Percentiles rank a stretch among this genome's conserved stretches.
Conservation (phyloP, 179 eudicot species). For the Amaranthus tricolor region DNA sequence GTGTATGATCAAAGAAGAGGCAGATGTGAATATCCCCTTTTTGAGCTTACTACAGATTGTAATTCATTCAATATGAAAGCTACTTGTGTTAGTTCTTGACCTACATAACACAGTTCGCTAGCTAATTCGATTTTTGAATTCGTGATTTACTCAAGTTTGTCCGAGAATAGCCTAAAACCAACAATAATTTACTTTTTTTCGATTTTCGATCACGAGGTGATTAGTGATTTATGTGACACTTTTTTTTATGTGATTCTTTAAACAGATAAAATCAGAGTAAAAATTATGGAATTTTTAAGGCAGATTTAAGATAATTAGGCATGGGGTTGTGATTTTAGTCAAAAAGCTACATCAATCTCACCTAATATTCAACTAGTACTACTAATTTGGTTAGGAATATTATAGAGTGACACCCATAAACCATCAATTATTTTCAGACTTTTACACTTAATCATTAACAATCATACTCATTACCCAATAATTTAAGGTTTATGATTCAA, state of each 20-base stretch:
- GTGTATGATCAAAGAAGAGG: constrained; percentile 20
- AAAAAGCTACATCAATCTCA: constrained; percentile 2
- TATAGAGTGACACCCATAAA: too few relatives aligned
- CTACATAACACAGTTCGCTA: background rate
- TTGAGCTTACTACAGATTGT: constrained; percentile 35
- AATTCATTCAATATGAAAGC: constrained; percentile 30
- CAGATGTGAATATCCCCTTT: constrained; percentile 43
- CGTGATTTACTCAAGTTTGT: too few relatives aligned
- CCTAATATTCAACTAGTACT: background rate
- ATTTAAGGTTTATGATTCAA: too few relatives aligned
- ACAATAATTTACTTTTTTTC: too few relatives aligned
- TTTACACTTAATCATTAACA: too few relatives aligned
- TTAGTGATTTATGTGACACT: background rate
- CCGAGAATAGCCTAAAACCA: too few relatives aligned
- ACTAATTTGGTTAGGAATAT: too few relatives aligned
- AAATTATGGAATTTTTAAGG: background rate
- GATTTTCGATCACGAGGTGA: too few relatives aligned
- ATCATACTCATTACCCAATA: too few relatives aligned
- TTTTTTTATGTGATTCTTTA: background rate
- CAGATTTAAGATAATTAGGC: background rate
- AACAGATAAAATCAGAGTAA: background rate
- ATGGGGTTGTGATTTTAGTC: background rate
- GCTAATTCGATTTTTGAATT: too few relatives aligned
- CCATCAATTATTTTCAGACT: too few relatives aligned
- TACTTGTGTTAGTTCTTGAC: constrained; percentile 30